Evolutionary conservation across 768 basidiomycete species (phyloP).

Genomic region (Podaxis pistillaris): DNA sequence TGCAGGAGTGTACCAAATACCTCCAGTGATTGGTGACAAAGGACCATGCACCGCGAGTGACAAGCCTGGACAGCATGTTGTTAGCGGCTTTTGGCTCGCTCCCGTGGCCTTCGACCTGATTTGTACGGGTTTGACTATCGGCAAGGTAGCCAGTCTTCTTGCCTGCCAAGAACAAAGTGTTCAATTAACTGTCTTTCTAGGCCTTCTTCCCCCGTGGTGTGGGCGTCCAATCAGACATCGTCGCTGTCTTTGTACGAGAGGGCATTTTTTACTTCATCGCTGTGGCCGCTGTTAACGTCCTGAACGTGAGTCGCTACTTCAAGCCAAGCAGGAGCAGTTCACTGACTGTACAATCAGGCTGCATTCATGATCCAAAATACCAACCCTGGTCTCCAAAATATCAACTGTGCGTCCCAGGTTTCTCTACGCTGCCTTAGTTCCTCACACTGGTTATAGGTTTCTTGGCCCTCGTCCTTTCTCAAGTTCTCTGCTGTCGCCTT

Average conservation of each 20-base stretch:
- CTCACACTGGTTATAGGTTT: constrained; percentile 3
- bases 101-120: constrained; percentile 18
- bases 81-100: constrained; percentile 19
- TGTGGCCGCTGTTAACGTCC: constrained; percentile 16
- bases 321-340: neutral
- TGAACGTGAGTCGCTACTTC: constrained; percentile 14
- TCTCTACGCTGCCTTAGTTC: neutral
- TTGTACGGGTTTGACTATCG: constrained; percentile 16
- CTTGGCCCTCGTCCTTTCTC: constrained; percentile 18
- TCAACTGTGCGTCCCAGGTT: constrained; percentile 13
- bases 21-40: constrained; percentile 11
- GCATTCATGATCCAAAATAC: constrained; percentile 20
- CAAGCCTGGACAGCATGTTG: constrained; percentile 18
- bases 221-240: constrained; percentile 8
- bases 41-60: constrained; percentile 19
- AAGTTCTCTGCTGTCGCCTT: constrained; percentile 18
- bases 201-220: constrained; percentile 7
- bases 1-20: constrained; percentile 18
- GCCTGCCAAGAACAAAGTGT: neutral
- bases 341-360: constrained; percentile 5
- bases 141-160: constrained; percentile 8
- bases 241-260: constrained; percentile 17
- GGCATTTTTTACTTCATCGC: constrained; percentile 18
- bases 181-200: neutral
- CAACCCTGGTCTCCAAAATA: constrained; percentile 17